Conservation (phyloP, 202 grass and related monocot genomes). For the Brachypodium distachyon region DNA sequence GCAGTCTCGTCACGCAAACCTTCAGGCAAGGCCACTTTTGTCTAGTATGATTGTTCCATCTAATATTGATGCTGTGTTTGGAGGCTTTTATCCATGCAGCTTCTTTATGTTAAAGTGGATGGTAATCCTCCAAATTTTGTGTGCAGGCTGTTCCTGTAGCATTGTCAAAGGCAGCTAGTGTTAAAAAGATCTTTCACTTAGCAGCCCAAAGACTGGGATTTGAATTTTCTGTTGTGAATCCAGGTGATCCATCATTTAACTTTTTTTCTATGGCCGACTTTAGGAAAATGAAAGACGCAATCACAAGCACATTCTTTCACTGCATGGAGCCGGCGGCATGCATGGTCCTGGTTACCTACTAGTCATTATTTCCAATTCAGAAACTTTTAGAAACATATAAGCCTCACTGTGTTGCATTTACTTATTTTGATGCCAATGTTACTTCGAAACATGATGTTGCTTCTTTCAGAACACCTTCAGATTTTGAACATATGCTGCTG, state of each 20-base stretch:
- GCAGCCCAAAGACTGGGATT: conserved; percentile 76
- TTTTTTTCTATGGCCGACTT: neutral
- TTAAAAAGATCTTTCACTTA: conserved; percentile 83
- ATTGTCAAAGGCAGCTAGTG: conserved; percentile 39
- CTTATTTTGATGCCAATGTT: conserved; percentile 14
- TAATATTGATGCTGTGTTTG: neutral
- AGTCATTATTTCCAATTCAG: neutral
- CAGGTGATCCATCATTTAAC: conserved; percentile 25
- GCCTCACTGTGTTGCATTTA: neutral
- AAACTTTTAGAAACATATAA: neutral
- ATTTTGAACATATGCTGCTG: neutral
- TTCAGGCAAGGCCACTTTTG: conserved; percentile 52
- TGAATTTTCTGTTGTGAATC: conserved; percentile 66
- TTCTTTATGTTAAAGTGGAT: conserved; percentile 2
- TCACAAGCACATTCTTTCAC: neutral
- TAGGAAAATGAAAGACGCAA: neutral
- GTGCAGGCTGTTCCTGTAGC: conserved; percentile 66
- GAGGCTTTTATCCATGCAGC: neutral
- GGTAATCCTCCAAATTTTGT: conserved; percentile 18
- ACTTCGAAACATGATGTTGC: neutral
- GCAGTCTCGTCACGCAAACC: conserved; percentile 71
- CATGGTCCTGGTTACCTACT: neutral
- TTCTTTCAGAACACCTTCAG: neutral
- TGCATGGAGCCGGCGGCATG: neutral
- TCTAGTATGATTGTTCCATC: neutral